These are phyloP conservation scores for Pichia terricola DNA, from an alignment of 1,139 yeast species.

Conservation along the genomic window DNA sequence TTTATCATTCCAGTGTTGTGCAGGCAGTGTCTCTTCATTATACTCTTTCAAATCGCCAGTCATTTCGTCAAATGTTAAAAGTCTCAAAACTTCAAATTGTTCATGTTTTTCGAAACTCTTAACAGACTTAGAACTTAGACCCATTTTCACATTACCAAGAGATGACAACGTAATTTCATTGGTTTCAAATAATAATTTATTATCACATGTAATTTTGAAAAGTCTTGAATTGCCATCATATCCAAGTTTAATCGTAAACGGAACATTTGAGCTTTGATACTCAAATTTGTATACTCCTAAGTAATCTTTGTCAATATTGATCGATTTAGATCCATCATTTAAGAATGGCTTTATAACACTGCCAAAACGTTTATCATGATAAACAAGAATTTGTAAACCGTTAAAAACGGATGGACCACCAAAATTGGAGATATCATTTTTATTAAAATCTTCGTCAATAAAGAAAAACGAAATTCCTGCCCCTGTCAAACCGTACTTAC, in stretches of 20 bases:
- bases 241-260: constrained; percentile 55
- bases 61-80: constrained; percentile 44
- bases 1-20: constrained; percentile 15
- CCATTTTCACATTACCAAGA: constrained; percentile 29
- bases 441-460: constrained; percentile 18
- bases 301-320: constrained; percentile 21
- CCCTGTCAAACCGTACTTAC: constrained; percentile 32
- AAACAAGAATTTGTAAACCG: constrained; percentile 42
- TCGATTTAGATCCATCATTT: constrained; percentile 42
- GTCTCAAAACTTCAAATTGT: constrained; percentile 48
- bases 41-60: constrained; percentile 33
- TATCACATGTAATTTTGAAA: constrained; percentile 59
- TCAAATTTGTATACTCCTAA: constrained; percentile 24
- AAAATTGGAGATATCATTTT: constrained; percentile 19
- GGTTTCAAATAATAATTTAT: constrained; percentile 61
- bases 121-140: constrained; percentile 39
- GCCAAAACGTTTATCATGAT: constrained; percentile 23
- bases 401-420: constrained; percentile 48
- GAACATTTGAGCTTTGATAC: constrained; percentile 60
- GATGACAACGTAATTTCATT: constrained; percentile 32
- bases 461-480: constrained; percentile 51
- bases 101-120: constrained; percentile 34
- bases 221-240: constrained; percentile 35
- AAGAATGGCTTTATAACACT: constrained; percentile 47
- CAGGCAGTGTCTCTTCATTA: constrained; percentile 17